Base-by-base conservation (phyloP, 495 filamentous ascomycete species). In the Neurospora sp. region DNA sequence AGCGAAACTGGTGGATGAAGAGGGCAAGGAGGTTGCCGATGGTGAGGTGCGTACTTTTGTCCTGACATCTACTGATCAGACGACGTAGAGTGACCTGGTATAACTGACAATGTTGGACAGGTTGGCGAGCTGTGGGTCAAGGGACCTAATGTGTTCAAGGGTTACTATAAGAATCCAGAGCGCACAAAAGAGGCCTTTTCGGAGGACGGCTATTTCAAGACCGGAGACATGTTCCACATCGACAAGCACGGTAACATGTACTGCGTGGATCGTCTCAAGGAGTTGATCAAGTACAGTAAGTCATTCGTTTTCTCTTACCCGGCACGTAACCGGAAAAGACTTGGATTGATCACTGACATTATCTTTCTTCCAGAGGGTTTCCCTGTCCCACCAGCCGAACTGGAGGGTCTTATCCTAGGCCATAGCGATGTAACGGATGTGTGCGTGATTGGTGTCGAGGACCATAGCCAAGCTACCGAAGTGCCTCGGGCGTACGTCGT, bases 401-500 rank as follows among this genome's bases (percentile, higher is more conserved):
- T 97, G 6, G 94, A 97, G 75, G 92, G 90, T n/a, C 75, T 93
- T 14, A 83, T 98, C 14, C 79, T 91, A 1, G 85, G 87, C 18
- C 93, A 95, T 79, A 82, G 85, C 35, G 86, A 90, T n/a, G 85
- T 98, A 41, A 87, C 90, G 22, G 95, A 98, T 78, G 92, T 90
- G 1, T 94, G 93, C 18, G 94, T 98, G 3, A 89, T 96, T 69
- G 93, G 94, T 0, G 83, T 97, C n/a, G 87, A 93, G 72, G 87
- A 91, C 77, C 82, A 88, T 14, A 84, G 85, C 1, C 86, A 90
- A 69, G 92, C 90, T 1, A 92, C 90, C 0, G 95, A 98, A 75
- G 89, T 96, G 3, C 95, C 95, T 0, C 81, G 93, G 61, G 94
- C 94, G 14, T 97, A 93, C 78, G 81, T 97, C 7, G 93, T 96